Base-by-base conservation (phyloP, 2,329 filamentous ascomycete species). In the Pseudocercospora fijiensis region DNA sequence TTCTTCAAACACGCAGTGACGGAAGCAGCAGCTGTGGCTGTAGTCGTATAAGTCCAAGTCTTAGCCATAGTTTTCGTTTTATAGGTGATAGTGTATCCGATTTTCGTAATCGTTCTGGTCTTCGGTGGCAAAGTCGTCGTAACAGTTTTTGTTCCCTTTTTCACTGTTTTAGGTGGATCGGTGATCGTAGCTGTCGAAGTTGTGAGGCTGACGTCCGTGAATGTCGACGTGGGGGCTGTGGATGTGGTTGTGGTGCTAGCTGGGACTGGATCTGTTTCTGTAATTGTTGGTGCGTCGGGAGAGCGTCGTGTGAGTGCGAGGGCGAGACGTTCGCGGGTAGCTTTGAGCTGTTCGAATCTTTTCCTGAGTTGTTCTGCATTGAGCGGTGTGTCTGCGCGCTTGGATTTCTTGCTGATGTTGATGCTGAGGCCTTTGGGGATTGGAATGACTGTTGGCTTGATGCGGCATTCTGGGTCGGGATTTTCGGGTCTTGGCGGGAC, bases 251-350 rank as follows among this genome's bases (percentile, higher is more conserved):
- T 74, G 1, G 65, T 57, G 7, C 70, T 65, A 18, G 64, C 30
- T 11, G 73, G 68, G 8, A 67, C 67, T 2, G 60, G 70, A 24
- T 67, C 69, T 5, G 76, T 78, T 22, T 76, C 67, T 2, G 72
- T 72, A 27, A 76, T 66, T 7, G 74, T 75, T 33, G 74, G 72
- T 45, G 68, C 68, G 55, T 79, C 78, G 0, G 76, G 76, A 57
- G 75, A 74, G 43, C 77, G 75, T 2, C 58, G 68, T 27, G n/a
- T 26, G n/a, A n/a, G n/a, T n/a, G n/a, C 30, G 51, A 43, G 51
- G 3, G 57, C 63, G 16, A 57, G 20, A 45, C 60, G 60, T 26
- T 26, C 51, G 49, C 57, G 57, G 43, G 45, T 51, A 4, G 57
- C 22, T 16, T 8, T 16, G 28, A 24, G 20, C 41, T 24, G 37